Conservation (phyloP, 2,329 filamentous ascomycete species). For the Coniochaeta sp. region DNA sequence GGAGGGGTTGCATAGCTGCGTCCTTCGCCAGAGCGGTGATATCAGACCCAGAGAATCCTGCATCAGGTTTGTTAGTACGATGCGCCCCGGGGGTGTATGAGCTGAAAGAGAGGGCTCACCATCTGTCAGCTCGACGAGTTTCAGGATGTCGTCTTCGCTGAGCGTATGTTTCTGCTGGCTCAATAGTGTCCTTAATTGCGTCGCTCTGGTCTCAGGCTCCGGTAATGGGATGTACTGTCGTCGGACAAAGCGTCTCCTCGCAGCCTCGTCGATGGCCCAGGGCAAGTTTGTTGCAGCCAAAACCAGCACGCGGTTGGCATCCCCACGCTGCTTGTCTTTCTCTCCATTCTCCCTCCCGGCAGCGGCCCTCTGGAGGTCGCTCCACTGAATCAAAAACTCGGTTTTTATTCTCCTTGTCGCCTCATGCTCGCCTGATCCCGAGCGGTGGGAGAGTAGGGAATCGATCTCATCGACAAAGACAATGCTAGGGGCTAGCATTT, state of each 20-base stretch:
- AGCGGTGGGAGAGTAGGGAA: conserved; percentile 77
- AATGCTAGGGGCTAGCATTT: conserved; percentile 83
- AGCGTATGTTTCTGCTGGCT: conserved; percentile 83
- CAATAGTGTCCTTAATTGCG: conserved; percentile 72
- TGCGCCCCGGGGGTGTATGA: background rate
- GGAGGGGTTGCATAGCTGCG: conserved; percentile 91
- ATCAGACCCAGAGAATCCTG: conserved; percentile 95
- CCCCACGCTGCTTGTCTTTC: conserved; percentile 64
- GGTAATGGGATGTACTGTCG: conserved; percentile 94
- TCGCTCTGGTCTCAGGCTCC: conserved; percentile 71
- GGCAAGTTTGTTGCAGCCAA: conserved; percentile 93
- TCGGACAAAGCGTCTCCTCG: conserved; percentile 80
- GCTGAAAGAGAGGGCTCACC: conserved; percentile 44
- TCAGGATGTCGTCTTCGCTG: conserved; percentile 61
- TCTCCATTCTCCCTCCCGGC: conserved; percentile 67
- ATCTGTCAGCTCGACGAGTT: conserved; percentile 74
- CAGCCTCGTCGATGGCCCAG: conserved; percentile 97
- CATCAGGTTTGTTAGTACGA: conserved; percentile 5
- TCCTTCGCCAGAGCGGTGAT: conserved; percentile 96
- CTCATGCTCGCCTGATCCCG: conserved; percentile 82
- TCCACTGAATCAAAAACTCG: conserved; percentile 97
- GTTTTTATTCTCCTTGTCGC: conserved; percentile 93
- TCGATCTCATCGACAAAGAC: conserved; percentile 99
- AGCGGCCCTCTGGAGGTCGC: conserved; percentile 83
- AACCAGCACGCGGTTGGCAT: conserved; percentile 83